Evolutionary conservation across 2,329 filamentous ascomycete genomes (phyloP), one percentile per base, ranked within the genome.

Genomic region (Rutstroemia sydowiana): DNA sequence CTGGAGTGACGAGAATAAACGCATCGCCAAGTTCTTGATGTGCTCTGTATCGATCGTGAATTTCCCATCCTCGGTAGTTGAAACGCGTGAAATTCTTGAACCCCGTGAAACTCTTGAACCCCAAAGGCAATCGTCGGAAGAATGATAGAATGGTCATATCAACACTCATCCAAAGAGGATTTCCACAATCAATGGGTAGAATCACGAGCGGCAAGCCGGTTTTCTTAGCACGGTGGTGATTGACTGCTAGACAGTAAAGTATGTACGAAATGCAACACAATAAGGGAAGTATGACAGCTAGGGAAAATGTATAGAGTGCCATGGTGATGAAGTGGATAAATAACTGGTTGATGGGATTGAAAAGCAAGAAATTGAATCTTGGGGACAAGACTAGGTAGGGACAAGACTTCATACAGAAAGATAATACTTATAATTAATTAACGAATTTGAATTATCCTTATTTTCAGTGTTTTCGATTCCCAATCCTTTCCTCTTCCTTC

Each of bases 41-140:
- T 5, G 48, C 40, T 16, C 20, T 31, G 31, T 39, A 51, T 26
- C 48, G 40, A 39, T 51, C 48, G 16, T 45, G 20, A 36, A 51
- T 51, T 37, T 51, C 48, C 48, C 48, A 51, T 37, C 41, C 40
- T 20, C 48, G 21, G 11, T 37, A 51, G 37, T 39, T 45, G 32
- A 51, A 51, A 9, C 41, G 48, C n/a, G 48, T 49, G 14, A 48
- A 48, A 21, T 51, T 51, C 36, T 51, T 37, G 48, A 50, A 50
- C 4, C 40, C 39, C n/a, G 40, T 48, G 16, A 48, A 48, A 28
- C 44, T 50, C 23, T 50, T 44, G 47, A 34, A 41, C 7, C 37
- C 28, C 8, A 51, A 51, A n/a, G 48, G 48, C 11, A 51, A 21
- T 13, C 31, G 13, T 45, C 26, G 14, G 31, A 45, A 45, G 16